Evolutionary conservation across 2,329 filamentous ascomycete species (phyloP).

Genomic region (Fusarium napiforme): DNA sequence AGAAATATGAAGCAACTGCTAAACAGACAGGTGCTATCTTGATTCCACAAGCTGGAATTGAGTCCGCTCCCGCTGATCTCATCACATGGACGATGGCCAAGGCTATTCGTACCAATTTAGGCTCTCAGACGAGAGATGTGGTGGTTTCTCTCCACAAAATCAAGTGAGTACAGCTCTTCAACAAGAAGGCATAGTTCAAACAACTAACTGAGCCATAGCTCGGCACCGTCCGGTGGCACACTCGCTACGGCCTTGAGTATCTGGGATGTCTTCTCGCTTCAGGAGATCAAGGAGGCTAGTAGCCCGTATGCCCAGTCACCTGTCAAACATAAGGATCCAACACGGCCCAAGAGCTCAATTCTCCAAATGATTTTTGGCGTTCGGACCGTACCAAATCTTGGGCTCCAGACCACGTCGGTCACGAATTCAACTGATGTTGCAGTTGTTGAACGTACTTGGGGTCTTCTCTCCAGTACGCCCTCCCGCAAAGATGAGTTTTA

Average conservation of each 20-base stretch:
- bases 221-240: slow-evolving; percentile 71
- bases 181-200: not conserved
- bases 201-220: slow-evolving; percentile 31
- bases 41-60: slow-evolving; percentile 70
- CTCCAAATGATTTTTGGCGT: slow-evolving; percentile 62
- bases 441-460: slow-evolving; percentile 72
- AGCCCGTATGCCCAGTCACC: slow-evolving; percentile 69
- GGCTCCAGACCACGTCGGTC: slow-evolving; percentile 65
- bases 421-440: slow-evolving; percentile 62
- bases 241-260: slow-evolving; percentile 72
- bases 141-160: slow-evolving; percentile 61
- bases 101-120: slow-evolving; percentile 61
- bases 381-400: slow-evolving; percentile 61
- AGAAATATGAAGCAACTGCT: slow-evolving; percentile 65
- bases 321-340: slow-evolving; percentile 55
- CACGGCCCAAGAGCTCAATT: slow-evolving; percentile 46
- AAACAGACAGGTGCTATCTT: slow-evolving; percentile 66
- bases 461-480: slow-evolving; percentile 61
- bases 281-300: slow-evolving; percentile 58
- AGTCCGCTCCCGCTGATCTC: slow-evolving; percentile 71
- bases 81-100: slow-evolving; percentile 65
- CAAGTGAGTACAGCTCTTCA: slow-evolving; percentile 45
- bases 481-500: slow-evolving; percentile 61
- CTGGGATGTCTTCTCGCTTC: slow-evolving; percentile 63
- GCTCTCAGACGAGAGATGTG: slow-evolving; percentile 63